Percentiles rank a stretch among this genome's conserved stretches.
These are phyloP conservation scores for Hyphopichia burtonii DNA, from an alignment of 1,139 yeast species.

Conservation along the genomic window DNA sequence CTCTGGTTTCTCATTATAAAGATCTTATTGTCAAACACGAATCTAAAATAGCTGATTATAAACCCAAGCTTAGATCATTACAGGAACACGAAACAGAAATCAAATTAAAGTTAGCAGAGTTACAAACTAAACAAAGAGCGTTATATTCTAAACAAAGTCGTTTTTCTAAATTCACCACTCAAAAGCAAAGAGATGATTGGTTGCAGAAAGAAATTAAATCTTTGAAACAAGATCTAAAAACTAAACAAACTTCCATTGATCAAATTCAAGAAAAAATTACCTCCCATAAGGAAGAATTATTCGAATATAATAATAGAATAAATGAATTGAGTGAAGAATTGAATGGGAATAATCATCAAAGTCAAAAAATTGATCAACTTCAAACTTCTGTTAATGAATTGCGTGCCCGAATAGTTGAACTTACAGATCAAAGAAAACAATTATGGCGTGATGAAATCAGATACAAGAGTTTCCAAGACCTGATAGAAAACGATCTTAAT, in stretches of 20 bases:
- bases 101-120: constrained; percentile 40
- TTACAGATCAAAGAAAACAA: constrained; percentile 65
- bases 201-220: constrained; percentile 36
- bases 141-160: constrained; percentile 76
- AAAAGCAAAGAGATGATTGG: constrained; percentile 69
- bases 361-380: constrained; percentile 22
- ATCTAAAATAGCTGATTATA: constrained; percentile 18
- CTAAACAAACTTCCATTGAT: constrained; percentile 23
- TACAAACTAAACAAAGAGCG: constrained; percentile 58
- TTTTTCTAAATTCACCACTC: constrained; percentile 55
- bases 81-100: constrained; percentile 39
- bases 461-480: constrained; percentile 52
- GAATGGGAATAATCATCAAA: constrained; percentile 13
- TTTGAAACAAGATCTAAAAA: constrained; percentile 16
- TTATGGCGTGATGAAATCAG: constrained; percentile 82
- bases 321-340: constrained; percentile 23
- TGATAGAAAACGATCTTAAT: constrained; percentile 54
- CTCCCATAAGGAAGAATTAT: constrained; percentile 15
- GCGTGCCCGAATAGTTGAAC: constrained; percentile 39
- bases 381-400: constrained; percentile 34
- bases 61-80: constrained; percentile 45
- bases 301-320: constrained; percentile 39
- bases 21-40: constrained; percentile 21
- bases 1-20: constrained; percentile 19
- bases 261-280: constrained; percentile 19